Evolutionary conservation across 306 rosid species (phyloP).

Genomic region (Sindora glabra): DNA sequence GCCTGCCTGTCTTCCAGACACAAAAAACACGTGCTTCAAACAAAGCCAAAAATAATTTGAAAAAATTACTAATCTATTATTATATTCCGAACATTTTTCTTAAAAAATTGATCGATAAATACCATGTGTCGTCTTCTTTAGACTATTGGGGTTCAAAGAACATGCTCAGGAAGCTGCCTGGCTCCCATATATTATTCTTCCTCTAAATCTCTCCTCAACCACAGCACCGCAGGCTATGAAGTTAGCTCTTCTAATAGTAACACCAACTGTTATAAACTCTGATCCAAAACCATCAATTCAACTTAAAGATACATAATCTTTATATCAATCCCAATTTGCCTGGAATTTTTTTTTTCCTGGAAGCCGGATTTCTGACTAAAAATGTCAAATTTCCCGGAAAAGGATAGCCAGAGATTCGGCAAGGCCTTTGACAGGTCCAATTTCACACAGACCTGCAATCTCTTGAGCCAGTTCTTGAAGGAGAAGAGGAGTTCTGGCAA

Average conservation of each 20-base stretch:
- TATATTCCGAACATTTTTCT: too few species aligned
- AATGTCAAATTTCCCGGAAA: slow-evolving; percentile 18
- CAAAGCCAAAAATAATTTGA: not conserved
- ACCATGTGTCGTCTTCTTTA: not conserved
- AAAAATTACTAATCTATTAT: too few species aligned
- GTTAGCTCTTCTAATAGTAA: too few species aligned
- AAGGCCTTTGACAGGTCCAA: slow-evolving; percentile 51
- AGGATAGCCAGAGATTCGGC: slow-evolving; percentile 23
- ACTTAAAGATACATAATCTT: too few species aligned
- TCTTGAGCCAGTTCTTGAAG: slow-evolving; percentile 66
- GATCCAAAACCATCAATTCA: too few species aligned
- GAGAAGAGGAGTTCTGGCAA: slow-evolving; percentile 50
- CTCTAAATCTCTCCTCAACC: too few species aligned
- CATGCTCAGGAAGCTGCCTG: not conserved
- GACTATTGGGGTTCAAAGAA: not conserved
- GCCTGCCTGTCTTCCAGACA: not conserved
- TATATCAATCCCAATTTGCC: too few species aligned
- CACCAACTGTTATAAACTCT: too few species aligned
- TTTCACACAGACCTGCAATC: slow-evolving; percentile 66
- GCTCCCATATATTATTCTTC: not conserved
- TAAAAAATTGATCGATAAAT: not conserved
- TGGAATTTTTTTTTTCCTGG: too few species aligned
- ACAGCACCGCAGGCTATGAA: too few species aligned
- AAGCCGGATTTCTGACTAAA: too few species aligned
- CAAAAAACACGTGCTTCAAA: not conserved